Percentiles rank a stretch among this genome's conserved stretches.
phyloP scores from a whole-genome alignment of 208 protist species.

The Leishmania lainsoni region DNA sequence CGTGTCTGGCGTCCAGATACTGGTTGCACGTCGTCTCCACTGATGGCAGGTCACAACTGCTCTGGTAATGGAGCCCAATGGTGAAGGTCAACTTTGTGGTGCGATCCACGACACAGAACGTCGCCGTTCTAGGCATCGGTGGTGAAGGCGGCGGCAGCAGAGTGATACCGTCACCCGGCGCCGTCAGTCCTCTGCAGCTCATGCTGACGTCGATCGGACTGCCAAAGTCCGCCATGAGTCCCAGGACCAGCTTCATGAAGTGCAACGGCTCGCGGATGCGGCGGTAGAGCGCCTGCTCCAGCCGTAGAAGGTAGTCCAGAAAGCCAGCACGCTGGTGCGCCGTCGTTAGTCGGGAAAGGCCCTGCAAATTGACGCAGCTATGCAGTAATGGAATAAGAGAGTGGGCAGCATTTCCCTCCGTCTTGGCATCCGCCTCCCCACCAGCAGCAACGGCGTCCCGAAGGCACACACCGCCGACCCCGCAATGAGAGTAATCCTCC shows the following conservation, averaged over 20 bases:
- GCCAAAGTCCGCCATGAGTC: conserved; percentile 41
- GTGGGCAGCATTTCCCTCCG: neutral
- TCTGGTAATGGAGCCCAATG: conserved; percentile 51
- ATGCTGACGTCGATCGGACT: conserved; percentile 40
- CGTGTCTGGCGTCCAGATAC: conserved; percentile 24
- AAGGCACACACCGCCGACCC: conserved; percentile 31
- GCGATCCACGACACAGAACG: conserved; percentile 47
- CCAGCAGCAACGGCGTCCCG: conserved; percentile 4
- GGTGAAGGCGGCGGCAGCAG: neutral
- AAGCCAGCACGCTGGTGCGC: conserved; percentile 18
- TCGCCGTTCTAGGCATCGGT: conserved; percentile 25
- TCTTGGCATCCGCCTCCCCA: neutral
- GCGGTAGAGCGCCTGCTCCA: conserved; percentile 39
- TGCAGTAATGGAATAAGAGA: conserved; percentile 36
- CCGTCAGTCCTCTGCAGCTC: conserved; percentile 2
- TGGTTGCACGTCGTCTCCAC: conserved; percentile 48
- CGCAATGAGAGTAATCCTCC: conserved; percentile 15
- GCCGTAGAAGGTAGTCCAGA: conserved; percentile 45
- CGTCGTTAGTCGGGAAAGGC: conserved; percentile 31
- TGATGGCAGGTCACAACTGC: conserved; percentile 38
- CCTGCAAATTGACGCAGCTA: conserved; percentile 32
- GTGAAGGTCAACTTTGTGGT: conserved; percentile 41
- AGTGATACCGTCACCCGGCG: neutral
- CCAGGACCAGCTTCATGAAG: conserved; percentile 42
- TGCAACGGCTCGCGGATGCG: conserved; percentile 48